These are phyloP conservation scores for Henningerozyma blattae DNA, from an alignment of 805 yeast species.

Conservation along the genomic window DNA sequence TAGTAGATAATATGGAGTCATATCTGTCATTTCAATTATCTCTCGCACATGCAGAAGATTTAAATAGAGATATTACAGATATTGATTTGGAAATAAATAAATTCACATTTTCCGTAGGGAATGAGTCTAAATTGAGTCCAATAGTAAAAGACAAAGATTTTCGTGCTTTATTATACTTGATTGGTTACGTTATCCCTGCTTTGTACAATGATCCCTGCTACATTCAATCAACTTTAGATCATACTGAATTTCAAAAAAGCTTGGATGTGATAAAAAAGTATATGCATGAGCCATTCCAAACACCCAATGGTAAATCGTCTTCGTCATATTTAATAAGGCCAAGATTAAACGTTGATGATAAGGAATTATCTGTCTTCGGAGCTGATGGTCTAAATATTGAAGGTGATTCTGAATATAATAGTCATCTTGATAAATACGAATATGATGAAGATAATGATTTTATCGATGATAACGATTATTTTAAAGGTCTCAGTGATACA, in stretches of 20 bases:
- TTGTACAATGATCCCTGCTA: conserved; percentile 10
- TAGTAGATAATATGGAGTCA: conserved; percentile 8
- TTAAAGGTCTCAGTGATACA: conserved; percentile 13
- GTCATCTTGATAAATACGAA: conserved; percentile 7
- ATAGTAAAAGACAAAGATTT: conserved; percentile 17
- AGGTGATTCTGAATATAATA: conserved; percentile 13
- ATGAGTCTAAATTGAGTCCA: conserved; percentile 3
- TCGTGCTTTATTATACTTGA: conserved; percentile 14
- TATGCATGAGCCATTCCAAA: conserved; percentile 15
- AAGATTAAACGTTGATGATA: background rate
- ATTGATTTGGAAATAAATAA: background rate
- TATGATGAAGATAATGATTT: conserved; percentile 8
- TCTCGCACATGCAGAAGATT: background rate
- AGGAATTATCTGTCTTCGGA: conserved; percentile 1
- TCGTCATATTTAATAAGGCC: conserved; percentile 18
- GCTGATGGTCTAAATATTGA: conserved; percentile 14
- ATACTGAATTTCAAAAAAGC: conserved; percentile 6
- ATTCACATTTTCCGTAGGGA: background rate
- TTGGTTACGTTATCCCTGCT: conserved; percentile 15
- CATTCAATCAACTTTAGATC: conserved; percentile 8
- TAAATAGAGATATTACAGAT: too few relatives aligned
- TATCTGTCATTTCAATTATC: too few relatives aligned
- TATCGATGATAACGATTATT: conserved; percentile 15
- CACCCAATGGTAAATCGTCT: conserved; percentile 18
- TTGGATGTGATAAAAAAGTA: conserved; percentile 11